These are phyloP conservation scores for Butyriboletus appendiculatus DNA, from an alignment of 1,284 basidiomycete species.

Conservation along the genomic window DNA sequence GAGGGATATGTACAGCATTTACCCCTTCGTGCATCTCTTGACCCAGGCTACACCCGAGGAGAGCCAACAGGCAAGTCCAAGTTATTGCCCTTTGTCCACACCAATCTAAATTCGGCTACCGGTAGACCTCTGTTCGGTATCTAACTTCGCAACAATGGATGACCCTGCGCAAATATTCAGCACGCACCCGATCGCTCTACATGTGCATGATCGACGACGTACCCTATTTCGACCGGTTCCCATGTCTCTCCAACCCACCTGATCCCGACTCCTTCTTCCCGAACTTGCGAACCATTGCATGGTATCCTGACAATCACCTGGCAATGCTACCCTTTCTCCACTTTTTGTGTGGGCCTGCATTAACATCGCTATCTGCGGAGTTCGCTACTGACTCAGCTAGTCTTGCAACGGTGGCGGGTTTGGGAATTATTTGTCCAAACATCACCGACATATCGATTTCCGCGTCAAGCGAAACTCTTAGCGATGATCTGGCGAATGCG, in stretches of 20 bases:
- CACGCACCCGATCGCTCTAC: slow-evolving; percentile 21
- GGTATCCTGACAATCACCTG: slow-evolving; percentile 24
- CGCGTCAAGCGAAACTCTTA: slow-evolving; percentile 4
- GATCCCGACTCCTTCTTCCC: slow-evolving; percentile 22
- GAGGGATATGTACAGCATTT: slow-evolving; percentile 21
- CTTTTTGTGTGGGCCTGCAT: slow-evolving; percentile 26
- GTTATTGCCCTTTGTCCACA: not conserved
- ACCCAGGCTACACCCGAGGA: not conserved
- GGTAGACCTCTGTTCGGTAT: not conserved
- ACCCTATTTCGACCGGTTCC: slow-evolving; percentile 9
- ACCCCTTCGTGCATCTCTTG: slow-evolving; percentile 27
- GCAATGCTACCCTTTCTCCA: slow-evolving; percentile 26
- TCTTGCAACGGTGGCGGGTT: slow-evolving; percentile 15
- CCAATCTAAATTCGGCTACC: not conserved
- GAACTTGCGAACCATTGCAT: slow-evolving; percentile 20
- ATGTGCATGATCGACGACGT: slow-evolving; percentile 22
- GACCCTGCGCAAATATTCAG: slow-evolving; percentile 23
- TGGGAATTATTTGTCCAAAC: slow-evolving; percentile 26
- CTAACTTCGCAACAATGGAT: slow-evolving; percentile 18
- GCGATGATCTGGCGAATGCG: slow-evolving; percentile 13
- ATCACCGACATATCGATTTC: slow-evolving; percentile 25
- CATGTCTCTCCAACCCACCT: slow-evolving; percentile 19
- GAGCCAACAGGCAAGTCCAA: slow-evolving; percentile 14
- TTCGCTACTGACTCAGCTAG: slow-evolving; percentile 19
- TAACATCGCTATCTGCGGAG: slow-evolving; percentile 23